Evolutionary conservation across 1,284 basidiomycete genomes (phyloP), one percentile per base, ranked within the genome.

Genomic region (Peniophora sp.): DNA sequence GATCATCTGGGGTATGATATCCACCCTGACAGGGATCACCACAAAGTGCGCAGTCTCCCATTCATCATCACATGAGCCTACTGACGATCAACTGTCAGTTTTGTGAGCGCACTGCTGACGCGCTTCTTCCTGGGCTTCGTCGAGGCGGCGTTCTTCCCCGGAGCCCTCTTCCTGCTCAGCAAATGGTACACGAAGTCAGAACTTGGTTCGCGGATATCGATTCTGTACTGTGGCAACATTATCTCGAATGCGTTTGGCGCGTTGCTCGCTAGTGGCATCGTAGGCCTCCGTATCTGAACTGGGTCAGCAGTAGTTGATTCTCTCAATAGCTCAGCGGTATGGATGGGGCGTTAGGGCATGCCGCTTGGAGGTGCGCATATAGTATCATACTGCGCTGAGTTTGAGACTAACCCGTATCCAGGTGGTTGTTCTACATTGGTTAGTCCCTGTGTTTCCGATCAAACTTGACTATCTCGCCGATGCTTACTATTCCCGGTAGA

Each of bases 161-260:
- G 84, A 23, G 63, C 66, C 2, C 62, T 73, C 19, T 80, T 79
- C 65, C 68, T 85, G 22, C 67, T 87, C 16, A 85, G 85, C 1
- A 88, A 83, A 66, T 81, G 84, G 84, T 87, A 81, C 64, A 85
- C 77, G 47, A 70, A 74, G 14, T 73, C 69, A 39, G 86, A 89
- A 59, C 69, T 88, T 24, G 85, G 83, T 39, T 65, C 83, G 47
- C 74, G 90, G 51, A 89, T 82, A 34, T 82, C 88, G 9, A 69
- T 88, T 48, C 74, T 94, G 14, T 83, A 78, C 54, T 83, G 78
- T 56, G 87, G 87, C 3, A 81, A 74, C 61, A 70, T 92, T 49
- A 80, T 90, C 56, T 85, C 82, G 53, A 92, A 90, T 67, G 89
- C 89, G 1, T 91, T 92, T 61, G 88, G 89, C n/a, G 74, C 86